Conservation (phyloP, 208 protist species). For the Crithidia expoeki region DNA sequence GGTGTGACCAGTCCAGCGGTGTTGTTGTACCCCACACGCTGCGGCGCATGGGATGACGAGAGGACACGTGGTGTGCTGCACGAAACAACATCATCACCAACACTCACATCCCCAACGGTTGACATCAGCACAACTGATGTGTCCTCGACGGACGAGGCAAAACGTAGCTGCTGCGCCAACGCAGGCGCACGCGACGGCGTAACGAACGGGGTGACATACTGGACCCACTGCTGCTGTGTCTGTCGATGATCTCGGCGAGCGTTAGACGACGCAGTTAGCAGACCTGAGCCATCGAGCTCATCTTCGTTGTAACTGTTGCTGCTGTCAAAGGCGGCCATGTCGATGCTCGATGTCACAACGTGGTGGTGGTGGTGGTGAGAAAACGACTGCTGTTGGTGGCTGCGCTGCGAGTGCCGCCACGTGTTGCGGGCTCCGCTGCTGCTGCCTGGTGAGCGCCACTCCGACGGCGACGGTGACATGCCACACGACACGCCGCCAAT, state of each 20-base stretch:
- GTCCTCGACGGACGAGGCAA: not conserved
- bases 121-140: not conserved
- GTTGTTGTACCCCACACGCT: no score
- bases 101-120: not conserved
- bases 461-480: not conserved
- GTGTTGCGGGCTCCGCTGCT: not conserved
- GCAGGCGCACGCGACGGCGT: not conserved
- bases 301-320: not conserved
- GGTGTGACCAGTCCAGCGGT: no score
- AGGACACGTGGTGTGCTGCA: constrained; percentile 10
- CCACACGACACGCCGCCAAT: not conserved
- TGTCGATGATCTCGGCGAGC: not conserved
- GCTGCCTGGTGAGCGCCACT: constrained; percentile 15
- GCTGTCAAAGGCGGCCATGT: not conserved
- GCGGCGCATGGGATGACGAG: no score
- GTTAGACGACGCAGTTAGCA: not conserved
- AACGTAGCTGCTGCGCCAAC: not conserved
- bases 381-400: not conserved
- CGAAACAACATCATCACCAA: not conserved
- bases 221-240: not conserved
- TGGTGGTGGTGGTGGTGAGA: not conserved
- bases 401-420: not conserved
- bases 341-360: constrained; percentile 7
- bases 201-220: not conserved
- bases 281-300: not conserved